Conservation (phyloP, 2,329 filamentous ascomycete genomes). For the Paecilomyces formosus region DNA sequence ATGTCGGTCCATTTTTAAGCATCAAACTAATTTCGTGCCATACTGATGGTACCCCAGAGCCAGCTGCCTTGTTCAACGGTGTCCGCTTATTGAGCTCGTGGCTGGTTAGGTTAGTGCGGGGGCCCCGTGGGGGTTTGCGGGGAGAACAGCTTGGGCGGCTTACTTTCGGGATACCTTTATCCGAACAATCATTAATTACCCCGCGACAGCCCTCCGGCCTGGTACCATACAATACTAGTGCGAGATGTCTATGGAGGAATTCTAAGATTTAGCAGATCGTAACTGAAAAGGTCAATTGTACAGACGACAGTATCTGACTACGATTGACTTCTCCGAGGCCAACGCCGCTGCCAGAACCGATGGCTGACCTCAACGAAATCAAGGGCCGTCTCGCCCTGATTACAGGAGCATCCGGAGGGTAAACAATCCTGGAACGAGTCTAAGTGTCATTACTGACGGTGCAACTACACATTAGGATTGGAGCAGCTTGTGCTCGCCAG, state of each 20-base stretch:
- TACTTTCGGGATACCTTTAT: background rate
- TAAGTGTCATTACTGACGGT: background rate
- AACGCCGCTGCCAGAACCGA: slow-evolving; percentile 1
- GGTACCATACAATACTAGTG: background rate
- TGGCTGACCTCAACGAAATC: slow-evolving; percentile 38
- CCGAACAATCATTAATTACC: background rate
- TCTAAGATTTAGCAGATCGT: background rate
- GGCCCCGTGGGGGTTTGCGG: slow-evolving; percentile 1
- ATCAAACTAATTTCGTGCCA: background rate
- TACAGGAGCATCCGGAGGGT: slow-evolving; percentile 57
- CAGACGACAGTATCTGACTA: background rate
- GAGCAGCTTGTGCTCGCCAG: slow-evolving; percentile 50
- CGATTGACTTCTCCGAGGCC: background rate
- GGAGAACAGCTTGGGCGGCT: background rate
- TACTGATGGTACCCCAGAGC: background rate
- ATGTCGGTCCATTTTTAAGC: background rate
- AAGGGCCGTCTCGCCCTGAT: slow-evolving; percentile 50
- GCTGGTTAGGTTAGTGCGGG: background rate
- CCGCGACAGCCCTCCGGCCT: background rate
- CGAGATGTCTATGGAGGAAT: background rate
- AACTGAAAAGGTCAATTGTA: background rate
- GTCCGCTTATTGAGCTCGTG: background rate
- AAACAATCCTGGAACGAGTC: slow-evolving; percentile 12
- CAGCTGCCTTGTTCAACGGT: background rate
- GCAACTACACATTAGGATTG: slow-evolving; percentile 43